Evolutionary conservation across 805 yeast genomes (phyloP).

Genomic region (Torulaspora microellipsoides): DNA sequence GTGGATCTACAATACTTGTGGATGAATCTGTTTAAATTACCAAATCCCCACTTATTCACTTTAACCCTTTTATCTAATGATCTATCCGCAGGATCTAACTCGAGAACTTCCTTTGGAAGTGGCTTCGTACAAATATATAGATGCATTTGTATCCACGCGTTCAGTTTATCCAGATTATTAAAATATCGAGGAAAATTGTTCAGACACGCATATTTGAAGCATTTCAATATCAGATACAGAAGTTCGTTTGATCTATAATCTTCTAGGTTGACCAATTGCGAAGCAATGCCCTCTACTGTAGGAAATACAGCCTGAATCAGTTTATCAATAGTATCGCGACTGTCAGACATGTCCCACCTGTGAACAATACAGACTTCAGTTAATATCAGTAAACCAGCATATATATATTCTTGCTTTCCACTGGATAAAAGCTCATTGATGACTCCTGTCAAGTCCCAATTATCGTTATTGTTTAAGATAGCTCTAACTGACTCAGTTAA

Average conservation of each 20-base stretch:
- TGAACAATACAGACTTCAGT: slow-evolving; percentile 52
- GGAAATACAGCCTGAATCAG: slow-evolving; percentile 52
- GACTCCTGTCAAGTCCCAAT: slow-evolving; percentile 35
- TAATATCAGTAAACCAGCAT: slow-evolving; percentile 54
- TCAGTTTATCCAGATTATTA: slow-evolving; percentile 36
- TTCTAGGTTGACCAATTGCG: slow-evolving; percentile 31
- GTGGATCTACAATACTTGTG: slow-evolving; percentile 53
- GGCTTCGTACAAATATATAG: slow-evolving; percentile 52
- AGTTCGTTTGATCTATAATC: slow-evolving; percentile 41
- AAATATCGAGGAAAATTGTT: slow-evolving; percentile 55
- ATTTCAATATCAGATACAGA: slow-evolving; percentile 59
- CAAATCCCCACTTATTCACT: slow-evolving; percentile 85
- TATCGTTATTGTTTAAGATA: slow-evolving; percentile 44
- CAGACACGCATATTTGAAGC: slow-evolving; percentile 58
- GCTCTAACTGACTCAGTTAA: slow-evolving; percentile 52
- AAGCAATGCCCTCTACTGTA: slow-evolving; percentile 49
- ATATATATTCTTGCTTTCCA: slow-evolving; percentile 38
- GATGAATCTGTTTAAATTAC: slow-evolving; percentile 67
- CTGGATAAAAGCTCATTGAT: slow-evolving; percentile 37
- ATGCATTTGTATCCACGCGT: slow-evolving; percentile 65
- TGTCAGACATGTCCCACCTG: slow-evolving; percentile 50
- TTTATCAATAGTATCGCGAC: slow-evolving; percentile 44
- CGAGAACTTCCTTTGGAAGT: slow-evolving; percentile 49
- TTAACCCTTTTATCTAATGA: slow-evolving; percentile 50
- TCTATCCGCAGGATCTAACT: slow-evolving; percentile 46